phyloP scores from a whole-genome alignment of 495 filamentous ascomycete genomes.

The Hapsidospora chrysogenum region DNA sequence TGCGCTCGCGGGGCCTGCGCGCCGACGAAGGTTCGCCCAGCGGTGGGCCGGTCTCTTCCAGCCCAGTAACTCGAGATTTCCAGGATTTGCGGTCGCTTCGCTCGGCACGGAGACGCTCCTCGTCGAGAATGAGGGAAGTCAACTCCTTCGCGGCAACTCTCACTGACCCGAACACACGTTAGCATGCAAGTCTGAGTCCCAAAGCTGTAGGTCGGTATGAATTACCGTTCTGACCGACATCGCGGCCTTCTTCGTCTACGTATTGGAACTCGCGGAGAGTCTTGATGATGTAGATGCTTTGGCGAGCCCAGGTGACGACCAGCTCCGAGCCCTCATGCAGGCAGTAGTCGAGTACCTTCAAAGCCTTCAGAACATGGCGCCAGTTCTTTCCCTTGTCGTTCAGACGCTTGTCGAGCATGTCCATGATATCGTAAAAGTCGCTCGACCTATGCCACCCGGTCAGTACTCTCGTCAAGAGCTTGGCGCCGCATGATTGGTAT shows the following conservation, averaged over 20 bases:
- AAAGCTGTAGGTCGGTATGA: not conserved
- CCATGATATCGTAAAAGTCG: slow-evolving; percentile 99
- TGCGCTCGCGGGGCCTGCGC: slow-evolving; percentile 11
- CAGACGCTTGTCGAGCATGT: slow-evolving; percentile 97
- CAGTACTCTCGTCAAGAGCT: not conserved
- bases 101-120: slow-evolving; percentile 83
- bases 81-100: slow-evolving; percentile 83
- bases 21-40: slow-evolving; percentile 20
- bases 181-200: not conserved
- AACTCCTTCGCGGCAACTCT: slow-evolving; percentile 93
- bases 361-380: slow-evolving; percentile 93
- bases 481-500: not conserved
- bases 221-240: slow-evolving; percentile 90
- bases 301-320: slow-evolving; percentile 93
- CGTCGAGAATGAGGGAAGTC: slow-evolving; percentile 83
- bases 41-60: slow-evolving; percentile 58
- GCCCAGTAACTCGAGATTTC: slow-evolving; percentile 89
- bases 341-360: slow-evolving; percentile 97
- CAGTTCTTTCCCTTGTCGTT: slow-evolving; percentile 99
- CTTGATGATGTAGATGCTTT: slow-evolving; percentile 98
- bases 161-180: slow-evolving; percentile 33
- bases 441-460: slow-evolving; percentile 42
- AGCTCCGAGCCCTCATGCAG: slow-evolving; percentile 93
- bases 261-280: slow-evolving; percentile 93
- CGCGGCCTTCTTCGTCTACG: slow-evolving; percentile 82